phyloP scores from a whole-genome alignment of 2,329 filamentous ascomycete genomes.

The Didymella sp. region DNA sequence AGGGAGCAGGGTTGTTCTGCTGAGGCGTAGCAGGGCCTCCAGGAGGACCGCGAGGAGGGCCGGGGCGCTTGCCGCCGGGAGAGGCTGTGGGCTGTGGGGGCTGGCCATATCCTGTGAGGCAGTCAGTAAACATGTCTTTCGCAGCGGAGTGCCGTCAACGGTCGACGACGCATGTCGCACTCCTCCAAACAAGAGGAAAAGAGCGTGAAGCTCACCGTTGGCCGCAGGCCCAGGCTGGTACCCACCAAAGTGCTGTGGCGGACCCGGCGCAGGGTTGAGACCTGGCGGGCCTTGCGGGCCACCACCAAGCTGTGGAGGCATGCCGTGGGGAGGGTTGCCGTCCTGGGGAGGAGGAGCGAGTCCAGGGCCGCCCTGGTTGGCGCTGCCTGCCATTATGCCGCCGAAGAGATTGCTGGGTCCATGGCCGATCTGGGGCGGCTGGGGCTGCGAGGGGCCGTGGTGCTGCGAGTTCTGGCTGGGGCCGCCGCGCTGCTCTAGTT shows the following conservation, averaged over 20 bases:
- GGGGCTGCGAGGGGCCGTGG: conserved; percentile 72
- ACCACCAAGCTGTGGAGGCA: conserved; percentile 63
- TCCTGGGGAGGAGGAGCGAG: conserved; percentile 74
- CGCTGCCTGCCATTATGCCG: conserved; percentile 91
- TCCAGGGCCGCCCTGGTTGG: conserved; percentile 81
- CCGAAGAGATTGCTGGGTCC: conserved; percentile 91
- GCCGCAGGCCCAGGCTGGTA: conserved; percentile 69
- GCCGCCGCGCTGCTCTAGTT: conserved; percentile 77
- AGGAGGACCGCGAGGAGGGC: conserved; percentile 65
- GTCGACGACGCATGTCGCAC: neutral
- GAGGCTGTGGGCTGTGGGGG: conserved; percentile 85
- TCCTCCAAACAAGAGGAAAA: conserved; percentile 9
- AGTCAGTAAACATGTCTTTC: conserved; percentile 19
- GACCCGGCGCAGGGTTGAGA: conserved; percentile 62
- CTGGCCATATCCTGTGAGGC: conserved; percentile 73
- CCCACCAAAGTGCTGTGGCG: conserved; percentile 73
- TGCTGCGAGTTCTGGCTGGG: conserved; percentile 74
- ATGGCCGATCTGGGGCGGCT: conserved; percentile 84
- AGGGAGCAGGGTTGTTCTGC: conserved; percentile 85
- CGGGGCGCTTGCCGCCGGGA: conserved; percentile 78
- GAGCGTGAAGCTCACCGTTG: conserved; percentile 60
- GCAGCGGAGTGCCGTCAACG: neutral
- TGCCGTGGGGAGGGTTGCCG: conserved; percentile 64
- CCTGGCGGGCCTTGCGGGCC: conserved; percentile 80
- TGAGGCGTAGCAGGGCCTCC: conserved; percentile 83